Evolutionary conservation across 306 rosid genomes (phyloP), one percentile per base, ranked within the genome.

Genomic region (Styphnolobium japonicum): DNA sequence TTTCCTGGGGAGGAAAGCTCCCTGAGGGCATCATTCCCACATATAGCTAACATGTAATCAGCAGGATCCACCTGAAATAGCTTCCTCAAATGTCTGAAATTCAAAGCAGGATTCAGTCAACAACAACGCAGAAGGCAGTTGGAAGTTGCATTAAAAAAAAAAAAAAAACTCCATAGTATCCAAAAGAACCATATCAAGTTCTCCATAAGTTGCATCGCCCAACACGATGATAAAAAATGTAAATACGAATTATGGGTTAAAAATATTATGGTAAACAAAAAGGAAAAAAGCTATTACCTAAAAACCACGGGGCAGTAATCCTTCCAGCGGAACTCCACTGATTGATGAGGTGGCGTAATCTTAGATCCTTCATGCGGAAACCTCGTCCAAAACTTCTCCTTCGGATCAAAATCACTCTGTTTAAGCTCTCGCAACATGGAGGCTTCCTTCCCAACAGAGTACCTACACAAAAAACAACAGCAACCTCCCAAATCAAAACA

Each of bases 1-100:
- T 96, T 93, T 67, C 99, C 99, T 0, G 99, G 98, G 42, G 99
- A 96, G 33, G 97, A 86, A 49, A 86, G 89, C 70, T 83, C 87
- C 63, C 87, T 43, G 12, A 86, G 89, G 11, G 89, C 81, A 80
- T 80, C 87, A 66, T 86, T 53, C 43, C 89, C 89, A 27, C 89
- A 86, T 75, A 86, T 80, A 66, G 89, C 86, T 48, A 86, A 58
- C 89, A 86, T 86, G 65, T 86, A 86, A 66, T 86, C 89, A 49
- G 87, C 89, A 56, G 83, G 85, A 83, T 86, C 89, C 80, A 86
- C 89, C 73, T 80, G 85, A 71, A 86, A 83, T 11, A 76, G 84
- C 87, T 83, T 79, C 85, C 89, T 83, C 97, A 96, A 81, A 73
- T 75, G 96, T 82, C 99, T 96, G 89, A 75, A 71, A 85, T 11